Conservation (phyloP, 495 filamentous ascomycete species). For the Penicillium mononematosum region DNA sequence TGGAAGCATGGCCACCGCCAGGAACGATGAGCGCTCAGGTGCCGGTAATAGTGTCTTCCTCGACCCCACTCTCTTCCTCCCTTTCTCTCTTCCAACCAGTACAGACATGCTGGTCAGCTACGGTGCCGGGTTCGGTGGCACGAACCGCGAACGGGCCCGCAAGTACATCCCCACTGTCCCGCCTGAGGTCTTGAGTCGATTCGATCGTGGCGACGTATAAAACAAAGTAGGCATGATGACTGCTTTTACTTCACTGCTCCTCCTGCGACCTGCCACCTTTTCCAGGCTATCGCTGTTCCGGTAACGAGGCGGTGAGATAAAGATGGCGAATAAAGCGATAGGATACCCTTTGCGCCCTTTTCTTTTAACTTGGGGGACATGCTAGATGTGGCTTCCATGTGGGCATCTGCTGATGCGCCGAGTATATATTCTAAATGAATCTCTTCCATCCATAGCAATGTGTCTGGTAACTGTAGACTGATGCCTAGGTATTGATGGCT, state of each 20-base stretch:
- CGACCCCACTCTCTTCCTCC: slow-evolving; percentile 88
- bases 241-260: not conserved
- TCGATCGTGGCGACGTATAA: slow-evolving; percentile 61
- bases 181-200: slow-evolving; percentile 84
- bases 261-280: not conserved
- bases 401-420: not conserved
- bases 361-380: not conserved
- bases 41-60: slow-evolving; percentile 61
- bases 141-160: slow-evolving; percentile 85
- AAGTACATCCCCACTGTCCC: slow-evolving; percentile 98
- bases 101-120: slow-evolving; percentile 97
- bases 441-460: slow-evolving; percentile 2
- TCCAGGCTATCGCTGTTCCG: no score
- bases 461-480: not conserved
- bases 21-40: slow-evolving; percentile 36
- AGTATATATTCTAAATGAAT: slow-evolving; percentile 5
- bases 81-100: slow-evolving; percentile 89
- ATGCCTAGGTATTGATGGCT: not conserved
- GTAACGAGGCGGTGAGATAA: not conserved
- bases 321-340: not conserved
- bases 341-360: not conserved
- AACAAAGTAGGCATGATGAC: not conserved
- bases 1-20: slow-evolving; percentile 17
- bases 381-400: not conserved
- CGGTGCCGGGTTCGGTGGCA: slow-evolving; percentile 88